These are phyloP conservation scores for Lentinula raphanica DNA, from an alignment of 768 basidiomycete genomes.

Conservation along the genomic window DNA sequence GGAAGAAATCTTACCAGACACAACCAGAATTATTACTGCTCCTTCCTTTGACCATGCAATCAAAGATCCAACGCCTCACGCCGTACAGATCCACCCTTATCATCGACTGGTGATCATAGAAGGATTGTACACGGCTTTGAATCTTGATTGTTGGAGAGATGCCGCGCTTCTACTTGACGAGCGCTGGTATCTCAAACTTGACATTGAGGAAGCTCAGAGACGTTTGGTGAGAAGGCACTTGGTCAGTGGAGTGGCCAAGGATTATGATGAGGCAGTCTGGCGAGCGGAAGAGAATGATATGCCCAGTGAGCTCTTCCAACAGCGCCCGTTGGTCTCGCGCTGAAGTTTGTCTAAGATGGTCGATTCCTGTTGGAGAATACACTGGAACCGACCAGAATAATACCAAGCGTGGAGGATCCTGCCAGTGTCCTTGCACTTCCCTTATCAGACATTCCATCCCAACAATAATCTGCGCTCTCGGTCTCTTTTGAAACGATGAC, in stretches of 20 bases:
- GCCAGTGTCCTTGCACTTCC: constrained; percentile 9
- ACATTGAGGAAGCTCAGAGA: constrained; percentile 46
- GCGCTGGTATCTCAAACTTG: constrained; percentile 67
- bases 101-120: constrained; percentile 85
- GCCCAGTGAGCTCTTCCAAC: constrained; percentile 46
- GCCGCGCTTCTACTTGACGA: constrained; percentile 69
- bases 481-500: neutral
- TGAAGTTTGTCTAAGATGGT: constrained; percentile 30
- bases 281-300: constrained; percentile 75
- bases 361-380: constrained; percentile 39
- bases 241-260: constrained; percentile 66
- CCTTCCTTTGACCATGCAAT: constrained; percentile 85
- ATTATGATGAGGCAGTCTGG: constrained; percentile 58
- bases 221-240: constrained; percentile 72
- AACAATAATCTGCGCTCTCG: neutral
- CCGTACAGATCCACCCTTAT: constrained; percentile 48
- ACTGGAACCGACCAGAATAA: constrained; percentile 39
- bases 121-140: constrained; percentile 81
- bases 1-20: constrained; percentile 18
- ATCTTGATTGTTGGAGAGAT: constrained; percentile 65
- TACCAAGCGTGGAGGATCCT: constrained; percentile 31
- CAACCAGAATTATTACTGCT: constrained; percentile 42
- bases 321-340: neutral
- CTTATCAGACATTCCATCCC: neutral
- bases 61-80: constrained; percentile 74